Evolutionary conservation across 192 early-diverging fungal genomes (phyloP).

Genomic region (Backusella macrospora): DNA sequence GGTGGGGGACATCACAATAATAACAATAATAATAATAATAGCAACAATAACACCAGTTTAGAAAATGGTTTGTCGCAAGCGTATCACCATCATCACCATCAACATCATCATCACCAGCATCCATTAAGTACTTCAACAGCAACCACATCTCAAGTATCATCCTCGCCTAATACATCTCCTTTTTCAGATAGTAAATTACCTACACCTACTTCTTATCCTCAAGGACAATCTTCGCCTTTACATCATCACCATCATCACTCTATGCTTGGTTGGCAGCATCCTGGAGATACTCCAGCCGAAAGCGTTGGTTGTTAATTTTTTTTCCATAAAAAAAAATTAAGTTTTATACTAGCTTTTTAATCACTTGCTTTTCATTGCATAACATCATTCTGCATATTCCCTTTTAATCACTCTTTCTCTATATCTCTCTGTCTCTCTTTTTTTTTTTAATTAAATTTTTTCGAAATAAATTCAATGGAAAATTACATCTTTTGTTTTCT

Average conservation of each 20-base stretch:
- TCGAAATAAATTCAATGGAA: conserved; percentile 12
- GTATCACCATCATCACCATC: background rate
- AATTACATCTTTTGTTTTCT: no score
- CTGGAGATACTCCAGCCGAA: conserved; percentile 27
- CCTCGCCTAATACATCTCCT: background rate
- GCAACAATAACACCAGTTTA: background rate
- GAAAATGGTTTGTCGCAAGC: background rate
- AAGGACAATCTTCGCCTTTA: background rate
- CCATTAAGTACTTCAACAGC: background rate
- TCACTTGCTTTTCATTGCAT: background rate
- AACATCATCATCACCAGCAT: background rate
- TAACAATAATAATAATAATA: conserved; percentile 6
- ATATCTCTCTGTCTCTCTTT: background rate
- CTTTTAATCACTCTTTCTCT: background rate
- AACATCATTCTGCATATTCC: conserved; percentile 11
- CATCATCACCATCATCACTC: conserved; percentile 21
- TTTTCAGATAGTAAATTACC: background rate
- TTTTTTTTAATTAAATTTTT: conserved; percentile 1
- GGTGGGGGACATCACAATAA: background rate
- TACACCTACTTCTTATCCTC: background rate
- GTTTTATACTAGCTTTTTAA: background rate
- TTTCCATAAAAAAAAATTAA: background rate
- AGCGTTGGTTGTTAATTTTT: conserved; percentile 26
- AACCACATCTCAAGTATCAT: background rate
- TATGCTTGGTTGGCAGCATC: conserved; percentile 32